Evolutionary conservation across 768 basidiomycete species (phyloP), one percentile per base, ranked within the genome.

Genomic region (Trametes punicea): DNA sequence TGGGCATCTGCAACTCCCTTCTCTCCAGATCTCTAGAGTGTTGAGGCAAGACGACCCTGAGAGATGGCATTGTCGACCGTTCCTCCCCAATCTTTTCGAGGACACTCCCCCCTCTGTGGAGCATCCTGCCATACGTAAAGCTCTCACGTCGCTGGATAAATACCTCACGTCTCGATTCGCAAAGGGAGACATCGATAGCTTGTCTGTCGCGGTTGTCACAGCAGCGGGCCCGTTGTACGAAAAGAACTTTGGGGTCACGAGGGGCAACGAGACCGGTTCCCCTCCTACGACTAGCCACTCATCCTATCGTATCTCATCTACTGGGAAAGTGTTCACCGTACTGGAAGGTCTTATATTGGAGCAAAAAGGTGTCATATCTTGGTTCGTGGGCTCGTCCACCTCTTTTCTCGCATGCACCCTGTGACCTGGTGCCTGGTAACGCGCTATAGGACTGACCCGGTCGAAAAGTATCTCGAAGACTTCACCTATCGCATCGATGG

Each of bases 291-390:
- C 46, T 16, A 69, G 72, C 48, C 63, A 81, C 61, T 76, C 79
- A 0, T 72, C 80, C 42, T 82, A 81, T 59, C 72, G 82, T 23
- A 69, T 82, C 18, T 80, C 80, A 2, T 80, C 77, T 33, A 74
- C 80, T 51, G 74, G 77, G 7, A 84, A 82, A 65, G 65, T 82
- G 55, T 80, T 81, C 60, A 73, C 75, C 3, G 73, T 74, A 0
- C 58, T 81, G 4, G 78, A 83, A 59, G 78, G 76, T 0, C 62
- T 79, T 36, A 73, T 83, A 9, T 67, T 82, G 25, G 73, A 76
- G 31, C 76, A 82, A 60, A 70, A 70, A 41, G 80, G 80, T 3
- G 50, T 63, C 1, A 39, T 73, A 1, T 64, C 60, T 9, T 71
- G 68, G 72, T 69, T 15, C 40, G 51, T 53, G 1, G n/a, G n/a